phyloP scores from a whole-genome alignment of 352 stramenopile species.

The Phytophthora ramorum region DNA sequence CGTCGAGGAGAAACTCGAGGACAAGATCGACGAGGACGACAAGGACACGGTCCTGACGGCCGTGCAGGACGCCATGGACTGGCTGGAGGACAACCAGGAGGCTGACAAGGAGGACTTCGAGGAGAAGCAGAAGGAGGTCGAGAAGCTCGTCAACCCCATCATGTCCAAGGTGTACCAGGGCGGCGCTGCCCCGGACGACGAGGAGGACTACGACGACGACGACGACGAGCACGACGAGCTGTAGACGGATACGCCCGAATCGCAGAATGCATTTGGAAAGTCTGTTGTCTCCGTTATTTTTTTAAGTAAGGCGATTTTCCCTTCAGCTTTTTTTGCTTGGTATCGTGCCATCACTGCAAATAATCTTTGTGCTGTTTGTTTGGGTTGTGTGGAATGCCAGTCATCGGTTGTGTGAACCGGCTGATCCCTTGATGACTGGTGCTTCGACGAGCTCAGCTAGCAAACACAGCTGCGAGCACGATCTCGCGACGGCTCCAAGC shows the following conservation, averaged over 20 bases:
- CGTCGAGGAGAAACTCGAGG: conserved; percentile 94
- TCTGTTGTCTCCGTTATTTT: conserved; percentile 49
- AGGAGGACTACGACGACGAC: conserved; percentile 72
- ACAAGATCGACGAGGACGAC: conserved; percentile 97
- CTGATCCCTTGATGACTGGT: conserved; percentile 23
- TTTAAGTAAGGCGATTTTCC: conserved; percentile 43
- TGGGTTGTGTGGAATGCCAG: conserved; percentile 9
- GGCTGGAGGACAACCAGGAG: conserved; percentile 99
- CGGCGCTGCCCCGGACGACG: conserved; percentile 68
- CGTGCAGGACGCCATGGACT: conserved; percentile 98
- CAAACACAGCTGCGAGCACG: conserved; percentile 1
- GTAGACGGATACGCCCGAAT: conserved; percentile 64
- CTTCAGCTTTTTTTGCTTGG: conserved; percentile 13
- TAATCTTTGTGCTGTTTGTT: background rate
- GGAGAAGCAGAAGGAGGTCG: conserved; percentile 99
- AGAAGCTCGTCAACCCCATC: conserved; percentile 98
- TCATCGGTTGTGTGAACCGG: conserved; percentile 6
- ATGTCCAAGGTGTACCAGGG: conserved; percentile 98
- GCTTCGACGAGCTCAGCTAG: conserved; percentile 7
- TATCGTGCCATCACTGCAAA: background rate
- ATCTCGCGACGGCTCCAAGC: conserved; percentile 14
- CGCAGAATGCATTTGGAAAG: conserved; percentile 34
- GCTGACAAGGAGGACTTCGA: conserved; percentile 98
- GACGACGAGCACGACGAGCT: conserved; percentile 95
- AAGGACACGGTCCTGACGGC: conserved; percentile 90